Percentiles rank a stretch among this genome's conserved stretches.
Conservation (phyloP, 148 eudicot species). For the Salicornia ramosissima region DNA sequence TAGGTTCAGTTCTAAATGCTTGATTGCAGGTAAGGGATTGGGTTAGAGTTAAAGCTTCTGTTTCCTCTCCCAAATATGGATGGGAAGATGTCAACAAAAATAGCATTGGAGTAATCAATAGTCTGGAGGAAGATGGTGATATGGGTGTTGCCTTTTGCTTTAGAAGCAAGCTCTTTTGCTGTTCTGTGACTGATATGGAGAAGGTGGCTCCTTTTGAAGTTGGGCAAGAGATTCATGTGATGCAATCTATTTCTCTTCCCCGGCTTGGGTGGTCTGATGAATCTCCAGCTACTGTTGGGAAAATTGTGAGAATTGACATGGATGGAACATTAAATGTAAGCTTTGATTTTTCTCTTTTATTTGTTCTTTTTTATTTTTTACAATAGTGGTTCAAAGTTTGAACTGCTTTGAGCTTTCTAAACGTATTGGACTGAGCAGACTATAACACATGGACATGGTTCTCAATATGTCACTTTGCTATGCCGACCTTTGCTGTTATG, state of each 20-base stretch:
- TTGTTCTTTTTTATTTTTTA: background rate
- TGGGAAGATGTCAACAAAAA: constrained; percentile 91
- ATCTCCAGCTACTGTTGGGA: constrained; percentile 85
- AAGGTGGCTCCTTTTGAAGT: constrained; percentile 86
- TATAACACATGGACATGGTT: background rate
- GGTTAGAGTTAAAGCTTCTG: constrained; percentile 92
- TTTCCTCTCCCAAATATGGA: constrained; percentile 97
- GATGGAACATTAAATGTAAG: constrained; percentile 95
- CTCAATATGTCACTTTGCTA: background rate
- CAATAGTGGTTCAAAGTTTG: background rate
- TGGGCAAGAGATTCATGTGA: constrained; percentile 88
- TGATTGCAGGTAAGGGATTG: constrained; percentile 82
- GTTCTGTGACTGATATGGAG: constrained; percentile 96
- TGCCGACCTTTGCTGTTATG: background rate
- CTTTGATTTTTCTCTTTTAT: background rate
- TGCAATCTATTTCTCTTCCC: constrained; percentile 73
- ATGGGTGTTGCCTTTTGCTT: constrained; percentile 96
- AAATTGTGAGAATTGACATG: constrained; percentile 86
- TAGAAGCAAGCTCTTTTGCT: constrained; percentile 80
- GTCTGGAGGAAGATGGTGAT: constrained; percentile 98
- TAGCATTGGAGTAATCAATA: constrained; percentile 87
- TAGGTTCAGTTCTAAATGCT: constrained; percentile 1
- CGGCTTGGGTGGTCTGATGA: constrained; percentile 97
- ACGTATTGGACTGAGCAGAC: background rate
- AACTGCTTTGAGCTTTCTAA: background rate